Base-by-base conservation (phyloP, 176 grass and related monocot genomes). In the Avena atlantica region DNA sequence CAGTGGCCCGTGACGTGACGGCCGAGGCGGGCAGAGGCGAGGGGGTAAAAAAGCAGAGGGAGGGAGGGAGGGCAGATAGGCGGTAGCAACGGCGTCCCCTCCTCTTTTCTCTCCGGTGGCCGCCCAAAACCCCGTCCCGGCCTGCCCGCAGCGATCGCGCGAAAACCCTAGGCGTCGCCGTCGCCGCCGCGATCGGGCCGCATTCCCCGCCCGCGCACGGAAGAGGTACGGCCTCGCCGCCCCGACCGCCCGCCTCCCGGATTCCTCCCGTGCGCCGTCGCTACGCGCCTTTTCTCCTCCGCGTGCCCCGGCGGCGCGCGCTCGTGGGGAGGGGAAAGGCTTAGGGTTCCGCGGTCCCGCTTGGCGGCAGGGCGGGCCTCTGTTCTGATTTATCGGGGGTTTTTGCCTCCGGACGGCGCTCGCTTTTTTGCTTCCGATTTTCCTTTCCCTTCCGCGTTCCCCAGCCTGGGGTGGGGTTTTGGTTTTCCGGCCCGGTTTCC, bases 91-190 rank as follows among this genome's bases (percentile, higher is more conserved):
- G 68, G 16, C 36, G 0, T 2, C 66, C 40, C 17, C 29, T 34
- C 14, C 17, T 34, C 67, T 37, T 37, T 37, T 37, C 3, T 37
- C 36, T 37, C 16, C 36, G 68, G 63, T 31, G 13, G 8, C 10
- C 17, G 59, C 23, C 5, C 61, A 66, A 74, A 37, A 74, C 23
- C 44, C 70, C 42, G 50, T 45, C 12, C 69, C 37, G 9, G 1
- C 40, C 44, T 42, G 40, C 36, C 42, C 20, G 34, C 31, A 17
- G 40, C 20, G 70, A 48, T 48, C 70, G 70, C 20, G 70, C 70
- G n/a, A 5, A 71, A 74, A 74, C 70, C 70, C 70, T 74, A 74
- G 70, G 20, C 68, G 67, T 9, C 67, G 40, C 20, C 69, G 70
- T 40, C 42, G 40, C 42, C 42, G 19, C 9, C 19, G 8, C 70